These are phyloP conservation scores for Ophiostoma sp. DNA, from an alignment of 2,329 filamentous ascomycete species.

Conservation along the genomic window DNA sequence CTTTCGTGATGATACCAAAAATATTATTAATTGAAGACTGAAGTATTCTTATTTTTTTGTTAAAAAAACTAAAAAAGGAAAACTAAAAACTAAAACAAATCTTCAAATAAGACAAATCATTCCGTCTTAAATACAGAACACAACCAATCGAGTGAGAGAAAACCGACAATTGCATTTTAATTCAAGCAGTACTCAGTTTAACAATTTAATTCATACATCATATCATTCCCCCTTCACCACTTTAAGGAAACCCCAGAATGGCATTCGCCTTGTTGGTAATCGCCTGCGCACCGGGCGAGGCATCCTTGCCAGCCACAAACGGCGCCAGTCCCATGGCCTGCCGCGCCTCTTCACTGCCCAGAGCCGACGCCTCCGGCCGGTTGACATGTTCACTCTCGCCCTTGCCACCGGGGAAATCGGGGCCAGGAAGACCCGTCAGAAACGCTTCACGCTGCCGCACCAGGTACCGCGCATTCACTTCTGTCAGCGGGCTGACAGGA, in stretches of 20 bases:
- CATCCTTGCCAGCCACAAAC: conserved; percentile 36
- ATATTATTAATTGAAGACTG: no score
- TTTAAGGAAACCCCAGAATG: conserved; percentile 40
- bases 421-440: conserved; percentile 63
- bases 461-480: conserved; percentile 70
- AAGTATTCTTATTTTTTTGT: not conserved
- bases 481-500: conserved; percentile 78
- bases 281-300: conserved; percentile 39
- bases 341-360: conserved; percentile 39
- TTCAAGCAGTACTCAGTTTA: no score
- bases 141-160: not conserved
- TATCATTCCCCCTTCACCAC: not conserved
- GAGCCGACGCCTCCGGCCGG: conserved; percentile 45
- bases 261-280: conserved; percentile 46
- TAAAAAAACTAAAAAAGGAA: not conserved
- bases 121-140: no score
- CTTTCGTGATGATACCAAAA: no score
- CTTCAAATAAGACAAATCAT: no score
- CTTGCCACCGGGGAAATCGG: conserved; percentile 70
- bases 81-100: no score
- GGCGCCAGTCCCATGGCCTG: conserved; percentile 49
- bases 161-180: no score
- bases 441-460: conserved; percentile 71
- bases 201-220: not conserved
- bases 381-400: conserved; percentile 61